Percentiles rank a stretch among this genome's conserved stretches.
These are phyloP conservation scores for Neofusicoccum parvum DNA, from an alignment of 2,329 filamentous ascomycete species.

Conservation along the genomic window DNA sequence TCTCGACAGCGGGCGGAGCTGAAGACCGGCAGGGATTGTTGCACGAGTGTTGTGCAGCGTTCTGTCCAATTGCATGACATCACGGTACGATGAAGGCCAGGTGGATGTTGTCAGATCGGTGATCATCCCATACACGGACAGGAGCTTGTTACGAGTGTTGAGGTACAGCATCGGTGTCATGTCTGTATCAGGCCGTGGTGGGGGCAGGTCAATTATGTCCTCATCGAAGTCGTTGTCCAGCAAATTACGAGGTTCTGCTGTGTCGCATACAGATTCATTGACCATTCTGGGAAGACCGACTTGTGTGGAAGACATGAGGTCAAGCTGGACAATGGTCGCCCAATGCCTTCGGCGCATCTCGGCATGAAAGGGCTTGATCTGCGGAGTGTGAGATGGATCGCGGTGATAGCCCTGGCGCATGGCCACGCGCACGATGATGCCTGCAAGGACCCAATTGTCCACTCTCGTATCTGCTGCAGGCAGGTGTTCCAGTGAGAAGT, in stretches of 20 bases:
- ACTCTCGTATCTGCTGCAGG: conserved; percentile 30
- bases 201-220: conserved; percentile 35
- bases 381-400: too few species aligned
- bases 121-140: conserved; percentile 31
- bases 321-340: conserved; percentile 21
- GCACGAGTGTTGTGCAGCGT: conserved; percentile 29
- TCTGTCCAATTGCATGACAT: conserved; percentile 33
- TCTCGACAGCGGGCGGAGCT: not conserved
- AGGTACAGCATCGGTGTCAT: conserved; percentile 30
- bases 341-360: too few species aligned
- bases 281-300: conserved; percentile 44
- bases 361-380: too few species aligned
- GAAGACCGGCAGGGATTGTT: not conserved
- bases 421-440: conserved; percentile 33
- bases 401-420: conserved; percentile 44
- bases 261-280: conserved; percentile 42
- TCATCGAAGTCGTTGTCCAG: conserved; percentile 45
- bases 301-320: conserved; percentile 42
- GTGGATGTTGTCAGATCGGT: conserved; percentile 34
- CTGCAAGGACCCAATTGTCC: not conserved
- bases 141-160: conserved; percentile 30
- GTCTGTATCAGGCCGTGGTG: conserved; percentile 32
- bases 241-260: conserved; percentile 43
- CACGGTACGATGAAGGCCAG: conserved; percentile 32
- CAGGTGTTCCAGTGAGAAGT: conserved; percentile 21